A percentile compares a stretch with the other conserved stretches of the same genome.
Conservation (phyloP, 2,329 filamentous ascomycete species). For the Aspergillus arachidicola region DNA sequence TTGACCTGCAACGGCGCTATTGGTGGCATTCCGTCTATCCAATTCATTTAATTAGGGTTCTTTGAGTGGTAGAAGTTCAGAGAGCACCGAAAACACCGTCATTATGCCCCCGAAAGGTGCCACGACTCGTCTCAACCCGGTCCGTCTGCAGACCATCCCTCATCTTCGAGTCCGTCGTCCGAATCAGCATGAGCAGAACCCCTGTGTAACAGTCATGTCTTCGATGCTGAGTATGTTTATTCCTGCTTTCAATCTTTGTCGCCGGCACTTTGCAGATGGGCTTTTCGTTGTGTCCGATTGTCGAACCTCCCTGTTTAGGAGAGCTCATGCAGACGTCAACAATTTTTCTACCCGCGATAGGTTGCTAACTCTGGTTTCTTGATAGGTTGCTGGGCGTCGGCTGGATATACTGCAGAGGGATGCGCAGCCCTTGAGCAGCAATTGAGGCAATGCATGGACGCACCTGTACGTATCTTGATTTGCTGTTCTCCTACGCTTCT, state of each 20-base stretch:
- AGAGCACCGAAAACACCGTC: slow-evolving; percentile 7
- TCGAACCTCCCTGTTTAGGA: background rate
- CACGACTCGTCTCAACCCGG: slow-evolving; percentile 48
- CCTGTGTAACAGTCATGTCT: slow-evolving; percentile 68
- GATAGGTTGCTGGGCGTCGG: slow-evolving; percentile 51
- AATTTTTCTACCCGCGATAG: background rate
- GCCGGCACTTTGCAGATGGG: background rate
- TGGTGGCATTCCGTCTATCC: slow-evolving; percentile 11
- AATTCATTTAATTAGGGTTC: background rate
- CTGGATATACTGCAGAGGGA: slow-evolving; percentile 54
- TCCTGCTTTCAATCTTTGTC: background rate
- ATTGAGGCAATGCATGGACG: slow-evolving; percentile 76
- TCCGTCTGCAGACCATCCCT: slow-evolving; percentile 50
- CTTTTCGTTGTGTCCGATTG: background rate
- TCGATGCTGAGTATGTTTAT: slow-evolving; percentile 62
- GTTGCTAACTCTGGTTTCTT: slow-evolving; percentile 17
- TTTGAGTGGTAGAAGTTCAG: background rate
- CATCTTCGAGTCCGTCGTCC: slow-evolving; percentile 66
- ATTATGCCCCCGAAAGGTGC: slow-evolving; percentile 48
- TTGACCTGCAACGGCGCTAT: slow-evolving; percentile 18
- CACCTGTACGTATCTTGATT: slow-evolving; percentile 58
- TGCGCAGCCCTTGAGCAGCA: slow-evolving; percentile 64
- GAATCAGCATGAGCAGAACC: slow-evolving; percentile 63
- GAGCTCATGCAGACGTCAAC: background rate
- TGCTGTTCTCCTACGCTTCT: background rate